Base-by-base conservation (phyloP, 2,329 filamentous ascomycete genomes). In the Nothophoma quercina region DNA sequence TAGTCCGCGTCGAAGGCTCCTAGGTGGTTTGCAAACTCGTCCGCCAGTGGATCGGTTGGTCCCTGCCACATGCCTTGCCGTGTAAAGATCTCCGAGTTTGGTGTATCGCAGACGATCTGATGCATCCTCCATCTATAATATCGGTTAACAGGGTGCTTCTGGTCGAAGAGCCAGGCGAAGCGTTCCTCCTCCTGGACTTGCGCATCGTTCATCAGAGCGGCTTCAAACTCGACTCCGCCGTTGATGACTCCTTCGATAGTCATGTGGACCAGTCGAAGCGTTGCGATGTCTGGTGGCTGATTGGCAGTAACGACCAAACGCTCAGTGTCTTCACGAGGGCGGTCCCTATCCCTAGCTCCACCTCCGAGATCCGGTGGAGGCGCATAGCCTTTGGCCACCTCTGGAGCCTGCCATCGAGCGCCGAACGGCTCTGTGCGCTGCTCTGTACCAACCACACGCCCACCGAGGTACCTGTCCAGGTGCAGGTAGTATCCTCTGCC, bases 81-180 rank as follows among this genome's bases (percentile, higher is more conserved):
- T 3, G 56, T 45, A 19, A 70, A 72, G 7, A 72, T 64, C 39
- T 69, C 67, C 2, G 60, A 36, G 30, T 60, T 62, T 4, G 59
- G 49, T 6, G 59, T 61, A 28, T 64, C 87, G 1, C 89, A 92
- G n/a, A 93, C 79, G 7, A 93, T 82, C 63, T 95, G 87, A 90
- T 93, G 97, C 35, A 98, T 70, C 35, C 91, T 86, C 89, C 91
- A 98, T 34, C 95, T 87, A 73, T 98, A 98, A 83, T 93, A 99
- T 13, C 96, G 13, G 89, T 93, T 21, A 86, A 92, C 57, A 83
- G 80, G 66, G 29, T 73, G 70, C 87, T 93, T 60, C 87, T 84
- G 16, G 71, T 98, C 89, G 88, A 91, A 99, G 5, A 99, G 80
- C 90, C 93, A 99, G 0, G 92, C 89, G 87, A 93, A 98, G 60